Conservation (phyloP, 441 rosid genomes). For the Jatropha podagrica region DNA sequence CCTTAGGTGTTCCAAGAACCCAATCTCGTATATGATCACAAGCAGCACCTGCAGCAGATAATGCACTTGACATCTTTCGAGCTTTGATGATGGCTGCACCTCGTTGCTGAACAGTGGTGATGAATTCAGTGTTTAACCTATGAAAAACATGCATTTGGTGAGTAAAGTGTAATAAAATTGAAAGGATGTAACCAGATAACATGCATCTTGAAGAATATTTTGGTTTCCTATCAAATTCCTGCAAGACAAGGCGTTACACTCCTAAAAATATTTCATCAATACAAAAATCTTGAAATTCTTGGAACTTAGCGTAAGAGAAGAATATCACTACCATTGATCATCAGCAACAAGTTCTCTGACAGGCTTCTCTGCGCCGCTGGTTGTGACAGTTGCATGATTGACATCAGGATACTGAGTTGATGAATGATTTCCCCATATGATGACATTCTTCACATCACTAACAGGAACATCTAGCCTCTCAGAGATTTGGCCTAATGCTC, state of each 20-base stretch:
- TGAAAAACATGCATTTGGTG: neutral
- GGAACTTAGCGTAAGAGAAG: too few relatives aligned
- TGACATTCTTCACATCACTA: conserved; percentile 62
- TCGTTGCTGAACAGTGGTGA: conserved; percentile 58
- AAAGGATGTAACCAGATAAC: too few relatives aligned
- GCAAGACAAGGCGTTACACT: too few relatives aligned
- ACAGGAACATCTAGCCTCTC: conserved; percentile 59
- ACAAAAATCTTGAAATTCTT: too few relatives aligned
- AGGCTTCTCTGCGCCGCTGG: conserved; percentile 39
- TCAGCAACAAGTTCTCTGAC: conserved; percentile 49
- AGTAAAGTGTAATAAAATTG: too few relatives aligned
- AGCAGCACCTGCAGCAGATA: conserved; percentile 79
- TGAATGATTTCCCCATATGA: conserved; percentile 93
- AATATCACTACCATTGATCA: conserved; percentile 46
- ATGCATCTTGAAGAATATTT: too few relatives aligned
- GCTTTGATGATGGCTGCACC: conserved; percentile 72
- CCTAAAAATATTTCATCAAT: too few relatives aligned
- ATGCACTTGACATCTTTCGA: conserved; percentile 64
- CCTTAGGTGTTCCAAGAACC: conserved; percentile 77
- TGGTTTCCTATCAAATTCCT: too few relatives aligned
- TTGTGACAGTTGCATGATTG: conserved; percentile 57
- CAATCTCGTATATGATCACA: conserved; percentile 86
- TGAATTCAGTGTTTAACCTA: conserved; percentile 61
- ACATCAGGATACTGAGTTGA: conserved; percentile 86
- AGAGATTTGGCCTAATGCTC: conserved; percentile 70